Evolutionary conservation across 2,329 filamentous ascomycete genomes (phyloP), one percentile per base, ranked within the genome.

Genomic region (Harringtonia aguacate): DNA sequence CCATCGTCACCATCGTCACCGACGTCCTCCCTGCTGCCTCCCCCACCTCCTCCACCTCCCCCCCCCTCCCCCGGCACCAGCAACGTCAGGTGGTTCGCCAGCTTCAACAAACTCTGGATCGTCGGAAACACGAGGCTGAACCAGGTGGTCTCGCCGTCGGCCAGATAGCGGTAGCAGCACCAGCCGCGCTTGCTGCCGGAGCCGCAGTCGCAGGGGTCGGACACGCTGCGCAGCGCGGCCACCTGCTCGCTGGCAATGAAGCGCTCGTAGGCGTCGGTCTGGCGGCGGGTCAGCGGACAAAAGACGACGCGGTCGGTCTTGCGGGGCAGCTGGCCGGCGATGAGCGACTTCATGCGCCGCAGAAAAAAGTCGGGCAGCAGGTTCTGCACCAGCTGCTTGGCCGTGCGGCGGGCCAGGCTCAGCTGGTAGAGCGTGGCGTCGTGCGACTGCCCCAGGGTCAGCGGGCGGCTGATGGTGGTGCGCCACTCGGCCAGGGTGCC

Each of bases 291-390:
- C 18, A 98, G 71, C 2, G 88, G 88, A 53, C 92, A 98, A 58
- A 98, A 98, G 5, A 97, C 87, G 1, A 97, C 89, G 44, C 83
- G 79, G 59, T 98, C 92, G 29, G 78, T 89, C 70, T 98, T 98
- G 63, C 88, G 94, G 0, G 92, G 92, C 8, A 98, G 70, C 57
- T 98, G 90, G 55, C 95, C 71, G 1, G 88, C 87, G 48, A 98
- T 95, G 15, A 97, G 68, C 0, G 81, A 81, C 67, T 98, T 98
- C 77, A 95, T 92, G 3, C 92, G 80, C 2, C 92, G 83, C 3
- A 95, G 71, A 54, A 98, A 97, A 60, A 94, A 94, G 14, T 79
- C 77, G 0, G 92, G 92, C 4, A 98, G 70, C 0, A 98, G 75
- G 46, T 95, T 94, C 30, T 89, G 70, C 1, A 90, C 86, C 4